A percentile compares a stretch with the other conserved stretches of the same genome.
Evolutionary conservation across 805 yeast species (phyloP).

Genomic region (Candida schatavii): DNA sequence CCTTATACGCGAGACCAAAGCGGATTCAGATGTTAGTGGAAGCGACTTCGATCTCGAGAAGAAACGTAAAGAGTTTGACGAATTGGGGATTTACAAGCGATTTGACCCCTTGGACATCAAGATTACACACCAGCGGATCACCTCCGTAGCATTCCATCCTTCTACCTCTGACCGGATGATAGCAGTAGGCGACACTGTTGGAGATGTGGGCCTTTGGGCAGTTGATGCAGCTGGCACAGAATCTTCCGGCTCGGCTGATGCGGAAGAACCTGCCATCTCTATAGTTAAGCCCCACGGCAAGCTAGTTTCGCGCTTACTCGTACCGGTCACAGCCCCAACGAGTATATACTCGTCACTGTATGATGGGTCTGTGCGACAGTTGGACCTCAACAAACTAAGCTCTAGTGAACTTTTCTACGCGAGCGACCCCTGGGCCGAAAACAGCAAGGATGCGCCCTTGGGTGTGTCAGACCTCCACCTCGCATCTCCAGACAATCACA

Average conservation of each 20-base stretch:
- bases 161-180: conserved; percentile 56
- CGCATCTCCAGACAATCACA: conserved; percentile 41
- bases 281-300: conserved; percentile 74
- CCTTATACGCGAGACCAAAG: conserved; percentile 35
- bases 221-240: conserved; percentile 49
- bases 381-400: conserved; percentile 62
- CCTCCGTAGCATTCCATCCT: conserved; percentile 78
- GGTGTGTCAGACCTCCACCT: conserved; percentile 78
- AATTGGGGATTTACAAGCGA: conserved; percentile 48
- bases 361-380: conserved; percentile 78
- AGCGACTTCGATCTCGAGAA: conserved; percentile 32
- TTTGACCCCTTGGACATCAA: conserved; percentile 71
- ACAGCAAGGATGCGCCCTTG: conserved; percentile 24
- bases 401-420: conserved; percentile 49
- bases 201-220: conserved; percentile 87
- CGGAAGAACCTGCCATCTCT: conserved; percentile 51
- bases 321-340: conserved; percentile 47
- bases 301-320: conserved; percentile 61
- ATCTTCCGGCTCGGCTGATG: conserved; percentile 24
- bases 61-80: conserved; percentile 53
- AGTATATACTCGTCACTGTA: conserved; percentile 72
- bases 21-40: conserved; percentile 6
- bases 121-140: conserved; percentile 68
- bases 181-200: conserved; percentile 87
- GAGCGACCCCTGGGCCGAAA: conserved; percentile 52